A percentile compares a stretch with the other conserved stretches of the same genome.
phyloP scores from a whole-genome alignment of 306 rosid genomes.

The Dryas alaskensis region DNA sequence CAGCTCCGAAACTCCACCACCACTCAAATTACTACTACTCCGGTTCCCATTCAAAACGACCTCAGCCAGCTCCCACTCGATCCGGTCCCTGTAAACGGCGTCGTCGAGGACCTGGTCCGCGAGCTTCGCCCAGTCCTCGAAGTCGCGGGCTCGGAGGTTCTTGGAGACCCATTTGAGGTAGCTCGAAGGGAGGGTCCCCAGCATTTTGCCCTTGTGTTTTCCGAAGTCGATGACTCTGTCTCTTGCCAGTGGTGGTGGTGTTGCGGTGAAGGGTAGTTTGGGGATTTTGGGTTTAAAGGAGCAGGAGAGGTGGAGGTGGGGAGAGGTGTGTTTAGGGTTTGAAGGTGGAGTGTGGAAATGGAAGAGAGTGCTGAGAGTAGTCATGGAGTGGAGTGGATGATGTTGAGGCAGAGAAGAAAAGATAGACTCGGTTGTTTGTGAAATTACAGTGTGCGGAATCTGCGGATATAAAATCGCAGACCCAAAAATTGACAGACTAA shows the following conservation, averaged over 20 bases:
- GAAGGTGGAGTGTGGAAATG: slow-evolving; percentile 15
- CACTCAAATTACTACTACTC: background rate
- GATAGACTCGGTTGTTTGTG: slow-evolving; percentile 20
- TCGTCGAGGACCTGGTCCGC: slow-evolving; percentile 69
- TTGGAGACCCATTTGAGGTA: slow-evolving; percentile 69
- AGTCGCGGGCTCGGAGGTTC: slow-evolving; percentile 46
- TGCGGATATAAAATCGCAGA: too few relatives aligned
- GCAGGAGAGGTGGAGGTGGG: slow-evolving; percentile 10
- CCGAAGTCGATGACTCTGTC: slow-evolving; percentile 61
- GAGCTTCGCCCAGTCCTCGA: slow-evolving; percentile 51
- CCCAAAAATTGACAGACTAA: too few relatives aligned
- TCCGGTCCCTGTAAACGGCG: slow-evolving; percentile 53
- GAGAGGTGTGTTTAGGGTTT: background rate
- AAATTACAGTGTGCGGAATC: too few relatives aligned
- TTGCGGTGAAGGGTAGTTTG: background rate
- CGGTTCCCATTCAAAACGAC: slow-evolving; percentile 29
- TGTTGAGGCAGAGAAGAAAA: background rate
- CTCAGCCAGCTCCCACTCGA: slow-evolving; percentile 61
- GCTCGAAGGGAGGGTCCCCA: slow-evolving; percentile 57
- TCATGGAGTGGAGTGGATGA: slow-evolving; percentile 17
- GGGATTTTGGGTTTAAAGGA: slow-evolving; percentile 28
- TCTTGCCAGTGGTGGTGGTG: slow-evolving; percentile 20
- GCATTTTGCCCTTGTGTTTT: slow-evolving; percentile 62
- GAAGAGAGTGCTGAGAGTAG: slow-evolving; percentile 12
- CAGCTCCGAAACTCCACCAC: slow-evolving; percentile 30